Percentiles rank a stretch among this genome's conserved stretches.
phyloP scores from a whole-genome alignment of 2,329 filamentous ascomycete genomes.

The Tolypocladium guangdongense region DNA sequence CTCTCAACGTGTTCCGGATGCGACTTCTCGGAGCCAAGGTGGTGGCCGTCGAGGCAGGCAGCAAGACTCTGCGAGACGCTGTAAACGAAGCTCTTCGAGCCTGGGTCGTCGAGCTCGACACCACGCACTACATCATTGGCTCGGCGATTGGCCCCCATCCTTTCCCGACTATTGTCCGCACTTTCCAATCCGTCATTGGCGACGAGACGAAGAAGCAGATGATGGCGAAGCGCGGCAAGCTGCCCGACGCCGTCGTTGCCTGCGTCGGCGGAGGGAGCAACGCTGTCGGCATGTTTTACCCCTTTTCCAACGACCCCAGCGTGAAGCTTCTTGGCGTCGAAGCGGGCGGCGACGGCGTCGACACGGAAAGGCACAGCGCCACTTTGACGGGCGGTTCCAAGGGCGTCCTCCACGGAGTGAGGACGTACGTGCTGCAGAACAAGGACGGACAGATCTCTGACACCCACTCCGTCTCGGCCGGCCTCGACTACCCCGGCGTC shows the following conservation, averaged over 20 bases:
- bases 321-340: slow-evolving; percentile 92
- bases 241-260: slow-evolving; percentile 91
- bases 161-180: slow-evolving; percentile 94
- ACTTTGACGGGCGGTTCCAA: slow-evolving; percentile 79
- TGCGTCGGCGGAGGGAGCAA: slow-evolving; percentile 95
- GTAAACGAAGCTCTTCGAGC: slow-evolving; percentile 92
- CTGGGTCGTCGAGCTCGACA: slow-evolving; percentile 88
- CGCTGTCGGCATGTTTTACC: slow-evolving; percentile 96
- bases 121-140: slow-evolving; percentile 96
- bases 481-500: slow-evolving; percentile 93
- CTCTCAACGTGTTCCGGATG: slow-evolving; percentile 97
- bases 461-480: slow-evolving; percentile 93
- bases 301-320: slow-evolving; percentile 72
- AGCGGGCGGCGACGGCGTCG: slow-evolving; percentile 84
- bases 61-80: slow-evolving; percentile 70
- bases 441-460: slow-evolving; percentile 86
- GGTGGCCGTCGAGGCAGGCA: slow-evolving; percentile 84
- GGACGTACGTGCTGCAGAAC: slow-evolving; percentile 92
- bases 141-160: slow-evolving; percentile 96
- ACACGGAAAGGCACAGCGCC: slow-evolving; percentile 76
- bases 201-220: slow-evolving; percentile 91
- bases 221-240: slow-evolving; percentile 69
- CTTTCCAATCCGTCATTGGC: slow-evolving; percentile 95
- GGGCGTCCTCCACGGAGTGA: slow-evolving; percentile 89
- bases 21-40: slow-evolving; percentile 90